phyloP scores from a whole-genome alignment of 352 stramenopile species.

The Albugo laibachii region DNA sequence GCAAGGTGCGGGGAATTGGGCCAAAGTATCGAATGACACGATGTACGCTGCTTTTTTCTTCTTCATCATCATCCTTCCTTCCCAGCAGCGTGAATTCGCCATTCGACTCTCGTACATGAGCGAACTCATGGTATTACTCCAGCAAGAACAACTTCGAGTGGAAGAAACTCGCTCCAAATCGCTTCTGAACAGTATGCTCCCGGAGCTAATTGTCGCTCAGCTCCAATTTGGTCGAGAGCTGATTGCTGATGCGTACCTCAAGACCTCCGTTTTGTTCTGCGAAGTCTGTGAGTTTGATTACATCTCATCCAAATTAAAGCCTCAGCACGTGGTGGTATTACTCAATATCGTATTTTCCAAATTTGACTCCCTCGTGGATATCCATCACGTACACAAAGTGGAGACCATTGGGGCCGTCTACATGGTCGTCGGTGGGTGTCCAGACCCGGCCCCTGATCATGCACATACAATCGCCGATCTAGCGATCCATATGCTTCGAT shows the following conservation, averaged over 20 bases:
- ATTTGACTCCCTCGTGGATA: slow-evolving; percentile 74
- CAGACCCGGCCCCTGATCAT: slow-evolving; percentile 44
- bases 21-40: slow-evolving; percentile 39
- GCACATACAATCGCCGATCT: slow-evolving; percentile 64
- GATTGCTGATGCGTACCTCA: slow-evolving; percentile 64
- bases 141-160: slow-evolving; percentile 63
- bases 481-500: slow-evolving; percentile 29
- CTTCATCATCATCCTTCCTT: slow-evolving; percentile 54
- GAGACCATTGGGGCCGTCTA: slow-evolving; percentile 83
- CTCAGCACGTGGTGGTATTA: slow-evolving; percentile 71
- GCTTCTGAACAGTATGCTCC: slow-evolving; percentile 69
- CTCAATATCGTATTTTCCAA: slow-evolving; percentile 81
- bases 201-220: slow-evolving; percentile 49
- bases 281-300: slow-evolving; percentile 73
- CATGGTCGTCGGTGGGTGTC: slow-evolving; percentile 73
- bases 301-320: slow-evolving; percentile 57
- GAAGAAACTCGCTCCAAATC: slow-evolving; percentile 59
- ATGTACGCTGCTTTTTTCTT: slow-evolving; percentile 70
- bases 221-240: slow-evolving; percentile 55
- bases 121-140: slow-evolving; percentile 61
- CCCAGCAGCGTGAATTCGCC: slow-evolving; percentile 56
- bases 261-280: slow-evolving; percentile 57
- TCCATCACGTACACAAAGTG: slow-evolving; percentile 80
- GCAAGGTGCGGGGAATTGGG: slow-evolving; percentile 13
- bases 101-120: slow-evolving; percentile 76